Base-by-base conservation (phyloP, 768 basidiomycete species). In the Cubamyces sp. region DNA sequence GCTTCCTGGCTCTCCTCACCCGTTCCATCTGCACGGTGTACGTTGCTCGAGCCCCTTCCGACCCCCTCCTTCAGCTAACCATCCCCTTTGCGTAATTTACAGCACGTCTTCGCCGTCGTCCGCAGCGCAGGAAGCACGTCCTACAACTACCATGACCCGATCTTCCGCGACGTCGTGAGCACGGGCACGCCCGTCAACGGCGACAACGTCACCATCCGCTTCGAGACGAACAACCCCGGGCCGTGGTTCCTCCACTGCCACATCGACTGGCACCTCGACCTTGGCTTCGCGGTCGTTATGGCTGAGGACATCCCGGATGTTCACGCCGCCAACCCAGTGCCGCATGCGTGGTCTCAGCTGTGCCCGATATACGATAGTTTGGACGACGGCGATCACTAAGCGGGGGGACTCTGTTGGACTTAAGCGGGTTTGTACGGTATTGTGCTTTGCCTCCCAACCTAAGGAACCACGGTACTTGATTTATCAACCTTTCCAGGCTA, bases 191-290 rank as follows among this genome's bases (percentile, higher is more conserved):
- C 30, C 30, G 51, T 41, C 23, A 40, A 61, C 0, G 59, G 56
- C 28, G 68, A 70, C 64, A 64, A 67, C 39, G 67, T 69, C 51
- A 71, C 65, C 40, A 65, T 71, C 62, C 68, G 71, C 26, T 72
- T 72, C 64, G 43, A 30, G 57, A 72, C 92, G 1, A 89, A 98
- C 72, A 98, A 98, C 73, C 96, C 96, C 0, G 96, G 96, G 8
- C 86, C 84, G 12, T 94, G 92, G 90, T 73, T 93, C 66, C 82
- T 92, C 68, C 91, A 91, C 73, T 93, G 86, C 72, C 89, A 91
- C 72, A 88, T 90, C 64, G 89, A 92, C 72, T 93, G 90, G 89
- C 91, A 94, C 74, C 77, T 94, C 18, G 72, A 79, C 11, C 66
- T 69, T 2, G 79, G 79, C 21, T 73, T 80, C 15, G 79, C 79